phyloP scores from a whole-genome alignment of 2,329 filamentous ascomycete genomes.

The Coniella lustricola region DNA sequence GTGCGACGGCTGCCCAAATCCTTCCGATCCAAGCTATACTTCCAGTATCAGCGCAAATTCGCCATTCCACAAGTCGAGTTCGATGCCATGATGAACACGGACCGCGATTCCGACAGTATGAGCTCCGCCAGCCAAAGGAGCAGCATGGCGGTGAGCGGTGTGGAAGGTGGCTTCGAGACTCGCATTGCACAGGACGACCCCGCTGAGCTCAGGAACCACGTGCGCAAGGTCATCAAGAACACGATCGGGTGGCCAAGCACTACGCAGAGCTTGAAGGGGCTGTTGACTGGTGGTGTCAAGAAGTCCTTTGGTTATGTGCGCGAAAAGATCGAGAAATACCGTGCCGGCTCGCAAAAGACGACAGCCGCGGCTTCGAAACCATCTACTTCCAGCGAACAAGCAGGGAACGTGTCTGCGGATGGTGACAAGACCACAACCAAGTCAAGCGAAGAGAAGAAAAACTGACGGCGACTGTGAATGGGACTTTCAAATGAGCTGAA shows the following conservation, averaged over 20 bases:
- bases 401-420: not conserved
- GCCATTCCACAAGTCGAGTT: constrained; percentile 79
- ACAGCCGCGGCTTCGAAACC: not conserved
- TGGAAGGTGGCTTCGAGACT: constrained; percentile 75
- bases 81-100: constrained; percentile 73
- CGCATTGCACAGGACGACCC: constrained; percentile 68
- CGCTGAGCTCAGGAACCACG: constrained; percentile 59
- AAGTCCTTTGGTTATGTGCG: constrained; percentile 68
- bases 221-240: constrained; percentile 71
- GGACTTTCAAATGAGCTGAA: not conserved
- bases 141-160: constrained; percentile 63
- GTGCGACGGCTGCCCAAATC: constrained; percentile 80
- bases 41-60: constrained; percentile 88
- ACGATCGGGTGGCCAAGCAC: constrained; percentile 92
- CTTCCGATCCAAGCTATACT: constrained; percentile 87
- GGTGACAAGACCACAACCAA: not conserved
- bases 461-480: not conserved
- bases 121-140: constrained; percentile 53
- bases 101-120: constrained; percentile 58
- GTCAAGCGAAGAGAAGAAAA: constrained; percentile 5
- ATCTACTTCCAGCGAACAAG: not conserved
- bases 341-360: constrained; percentile 30
- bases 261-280: constrained; percentile 76
- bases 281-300: constrained; percentile 67
- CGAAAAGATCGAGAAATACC: constrained; percentile 71